phyloP scores from a whole-genome alignment of 2,329 filamentous ascomycete species.

The Chrysoporthe cubensis region DNA sequence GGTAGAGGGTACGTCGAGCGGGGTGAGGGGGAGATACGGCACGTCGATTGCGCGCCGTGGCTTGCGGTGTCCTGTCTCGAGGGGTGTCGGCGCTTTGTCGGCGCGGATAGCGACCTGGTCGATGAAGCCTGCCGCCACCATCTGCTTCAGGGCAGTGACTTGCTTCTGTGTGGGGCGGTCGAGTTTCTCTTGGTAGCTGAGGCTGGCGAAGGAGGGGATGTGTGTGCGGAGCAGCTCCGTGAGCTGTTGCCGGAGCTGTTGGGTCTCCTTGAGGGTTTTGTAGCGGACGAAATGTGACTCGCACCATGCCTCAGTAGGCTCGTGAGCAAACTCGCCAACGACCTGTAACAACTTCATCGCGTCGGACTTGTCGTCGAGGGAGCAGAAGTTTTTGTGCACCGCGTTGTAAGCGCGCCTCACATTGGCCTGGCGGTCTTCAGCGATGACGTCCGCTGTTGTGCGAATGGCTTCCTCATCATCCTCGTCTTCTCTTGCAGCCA shows the following conservation, averaged over 20 bases:
- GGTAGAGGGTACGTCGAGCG: slow-evolving; percentile 54
- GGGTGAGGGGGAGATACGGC: slow-evolving; percentile 84
- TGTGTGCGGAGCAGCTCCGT: slow-evolving; percentile 78
- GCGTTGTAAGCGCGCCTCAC: slow-evolving; percentile 66
- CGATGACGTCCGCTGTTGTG: slow-evolving; percentile 70
- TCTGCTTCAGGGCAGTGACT: slow-evolving; percentile 82
- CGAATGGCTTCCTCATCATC: slow-evolving; percentile 52
- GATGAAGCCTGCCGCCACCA: slow-evolving; percentile 89
- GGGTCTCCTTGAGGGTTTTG: slow-evolving; percentile 86
- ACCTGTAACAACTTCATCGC: slow-evolving; percentile 89
- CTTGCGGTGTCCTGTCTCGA: slow-evolving; percentile 64
- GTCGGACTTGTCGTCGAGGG: slow-evolving; percentile 81
- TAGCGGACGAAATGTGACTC: slow-evolving; percentile 80
- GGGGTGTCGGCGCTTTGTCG: slow-evolving; percentile 77
- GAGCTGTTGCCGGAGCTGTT: slow-evolving; percentile 81
- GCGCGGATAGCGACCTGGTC: slow-evolving; percentile 93
- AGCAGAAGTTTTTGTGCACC: slow-evolving; percentile 78
- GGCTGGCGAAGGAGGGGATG: slow-evolving; percentile 66
- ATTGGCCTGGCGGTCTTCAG: slow-evolving; percentile 70
- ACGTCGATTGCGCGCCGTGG: slow-evolving; percentile 89
- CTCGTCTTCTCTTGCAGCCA: slow-evolving; percentile 50
- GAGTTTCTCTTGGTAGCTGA: slow-evolving; percentile 59
- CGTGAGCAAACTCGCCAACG: slow-evolving; percentile 83
- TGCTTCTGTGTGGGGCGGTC: slow-evolving; percentile 67
- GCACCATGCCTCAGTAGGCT: slow-evolving; percentile 75